Conservation (phyloP, 1,284 basidiomycete species). For the Pseudozyma hubeiensis region DNA sequence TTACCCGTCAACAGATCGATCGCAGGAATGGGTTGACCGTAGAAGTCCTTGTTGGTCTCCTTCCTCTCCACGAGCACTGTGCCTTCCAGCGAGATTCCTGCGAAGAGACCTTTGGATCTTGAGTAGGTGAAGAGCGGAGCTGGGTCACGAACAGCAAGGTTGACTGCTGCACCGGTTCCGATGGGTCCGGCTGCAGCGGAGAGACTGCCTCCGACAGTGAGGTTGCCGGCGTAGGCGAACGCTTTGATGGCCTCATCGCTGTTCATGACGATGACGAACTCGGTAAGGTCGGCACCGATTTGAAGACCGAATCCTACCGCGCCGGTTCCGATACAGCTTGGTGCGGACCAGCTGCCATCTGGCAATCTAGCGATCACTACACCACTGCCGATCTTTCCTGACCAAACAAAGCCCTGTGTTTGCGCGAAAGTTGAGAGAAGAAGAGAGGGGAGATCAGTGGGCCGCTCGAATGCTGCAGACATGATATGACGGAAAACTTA, state of each 20-base stretch:
- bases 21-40: conserved; percentile 89
- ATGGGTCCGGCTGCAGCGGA: conserved; percentile 74
- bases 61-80: conserved; percentile 94
- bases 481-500: conserved; percentile 4
- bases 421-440: neutral
- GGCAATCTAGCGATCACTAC: conserved; percentile 92
- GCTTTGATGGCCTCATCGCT: conserved; percentile 94
- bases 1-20: conserved; percentile 89
- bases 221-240: conserved; percentile 93
- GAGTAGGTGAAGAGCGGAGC: conserved; percentile 98
- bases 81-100: conserved; percentile 93
- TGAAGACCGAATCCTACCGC: conserved; percentile 90
- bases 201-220: conserved; percentile 82
- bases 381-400: conserved; percentile 93
- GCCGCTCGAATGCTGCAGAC: neutral
- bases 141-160: conserved; percentile 87
- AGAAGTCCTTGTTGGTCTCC: conserved; percentile 82
- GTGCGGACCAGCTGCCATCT: conserved; percentile 97
- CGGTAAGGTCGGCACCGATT: conserved; percentile 76
- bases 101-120: conserved; percentile 93
- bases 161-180: conserved; percentile 91
- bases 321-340: conserved; percentile 96
- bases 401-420: conserved; percentile 85
- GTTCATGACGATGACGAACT: conserved; percentile 88
- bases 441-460: neutral